Evolutionary conservation across 805 yeast species (phyloP).

Genomic region (Wickerhamomyces silvicola): DNA sequence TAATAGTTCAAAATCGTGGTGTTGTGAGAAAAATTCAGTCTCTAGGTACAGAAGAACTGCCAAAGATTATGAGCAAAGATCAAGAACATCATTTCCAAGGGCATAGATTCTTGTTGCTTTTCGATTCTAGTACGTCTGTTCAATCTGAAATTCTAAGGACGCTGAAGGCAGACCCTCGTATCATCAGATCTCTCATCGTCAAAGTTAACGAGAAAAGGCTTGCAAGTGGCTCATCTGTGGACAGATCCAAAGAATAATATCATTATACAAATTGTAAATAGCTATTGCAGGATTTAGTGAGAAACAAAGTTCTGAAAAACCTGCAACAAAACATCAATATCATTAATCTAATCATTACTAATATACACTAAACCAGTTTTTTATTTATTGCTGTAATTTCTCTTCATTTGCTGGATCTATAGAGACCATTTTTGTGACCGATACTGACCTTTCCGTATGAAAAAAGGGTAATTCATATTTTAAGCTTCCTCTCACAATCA

Average conservation of each 20-base stretch:
- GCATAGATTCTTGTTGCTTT: constrained; percentile 76
- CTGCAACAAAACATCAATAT: no score
- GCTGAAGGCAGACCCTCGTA: constrained; percentile 82
- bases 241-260: constrained; percentile 32
- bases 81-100: constrained; percentile 91
- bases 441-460: constrained; percentile 45
- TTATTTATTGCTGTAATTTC: no score
- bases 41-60: constrained; percentile 72
- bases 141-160: constrained; percentile 81
- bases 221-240: constrained; percentile 52
- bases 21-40: constrained; percentile 81
- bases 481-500: constrained; percentile 77
- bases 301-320: no score
- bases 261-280: no score
- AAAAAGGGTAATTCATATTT: constrained; percentile 69
- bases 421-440: constrained; percentile 50
- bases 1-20: constrained; percentile 85
- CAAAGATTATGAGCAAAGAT: constrained; percentile 75
- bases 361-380: no score
- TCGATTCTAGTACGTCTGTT: constrained; percentile 81
- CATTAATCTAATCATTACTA: no score
- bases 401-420: constrained; percentile 43
- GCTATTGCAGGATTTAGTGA: no score
- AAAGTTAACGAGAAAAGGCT: constrained; percentile 50
- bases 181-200: constrained; percentile 69